Evolutionary conservation across 2,329 filamentous ascomycete genomes (phyloP).

Genomic region (Arthrobotrys pseudoclavata): DNA sequence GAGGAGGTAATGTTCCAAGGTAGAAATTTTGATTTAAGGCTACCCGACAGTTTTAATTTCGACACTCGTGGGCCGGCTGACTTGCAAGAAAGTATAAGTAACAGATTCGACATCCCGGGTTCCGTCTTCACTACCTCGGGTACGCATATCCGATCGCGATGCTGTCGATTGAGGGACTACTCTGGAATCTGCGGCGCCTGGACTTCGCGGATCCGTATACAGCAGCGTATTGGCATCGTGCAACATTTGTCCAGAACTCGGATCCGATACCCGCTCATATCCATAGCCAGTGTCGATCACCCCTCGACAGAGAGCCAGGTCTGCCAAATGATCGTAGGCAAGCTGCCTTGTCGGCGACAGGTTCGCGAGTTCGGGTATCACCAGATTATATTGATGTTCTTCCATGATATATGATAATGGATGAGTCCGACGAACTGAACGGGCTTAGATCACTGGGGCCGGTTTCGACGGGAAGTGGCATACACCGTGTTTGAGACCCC

Average conservation of each 20-base stretch:
- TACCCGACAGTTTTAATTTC: background rate
- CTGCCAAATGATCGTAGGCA: constrained; percentile 6
- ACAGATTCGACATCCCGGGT: background rate
- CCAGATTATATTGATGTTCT: constrained; percentile 32
- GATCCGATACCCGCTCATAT: constrained; percentile 16
- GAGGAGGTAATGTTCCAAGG: background rate
- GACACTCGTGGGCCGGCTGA: background rate
- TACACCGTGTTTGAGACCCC: constrained; percentile 44
- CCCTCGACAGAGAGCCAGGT: background rate
- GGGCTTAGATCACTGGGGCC: constrained; percentile 4
- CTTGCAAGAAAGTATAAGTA: background rate
- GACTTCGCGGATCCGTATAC: background rate
- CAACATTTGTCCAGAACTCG: background rate
- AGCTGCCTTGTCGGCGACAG: constrained; percentile 40
- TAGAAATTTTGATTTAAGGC: background rate
- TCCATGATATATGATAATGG: background rate
- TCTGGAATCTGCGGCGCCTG: background rate
- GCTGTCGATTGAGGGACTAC: background rate
- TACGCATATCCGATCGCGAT: background rate
- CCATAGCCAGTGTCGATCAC: background rate
- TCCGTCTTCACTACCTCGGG: background rate
- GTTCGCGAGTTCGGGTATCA: constrained; percentile 36
- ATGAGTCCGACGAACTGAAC: constrained; percentile 1
- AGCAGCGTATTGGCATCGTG: background rate
- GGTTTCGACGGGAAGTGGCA: constrained; percentile 33